Evolutionary conservation across 768 basidiomycete species (phyloP).

Genomic region (Suillus subluteus): DNA sequence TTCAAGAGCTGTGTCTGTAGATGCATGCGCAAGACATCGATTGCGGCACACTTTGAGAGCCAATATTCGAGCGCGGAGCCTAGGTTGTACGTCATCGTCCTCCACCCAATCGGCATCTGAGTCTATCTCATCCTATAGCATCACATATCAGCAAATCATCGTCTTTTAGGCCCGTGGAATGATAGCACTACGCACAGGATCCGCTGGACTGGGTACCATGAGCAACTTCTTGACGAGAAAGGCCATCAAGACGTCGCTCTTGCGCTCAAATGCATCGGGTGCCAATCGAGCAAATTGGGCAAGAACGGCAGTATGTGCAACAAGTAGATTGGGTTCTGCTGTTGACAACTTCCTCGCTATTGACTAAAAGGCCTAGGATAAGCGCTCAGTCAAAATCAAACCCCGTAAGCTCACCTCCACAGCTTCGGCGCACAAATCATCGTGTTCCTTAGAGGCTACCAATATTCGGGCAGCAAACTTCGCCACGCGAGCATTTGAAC

Average conservation of each 20-base stretch:
- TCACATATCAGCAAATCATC: conserved; percentile 1
- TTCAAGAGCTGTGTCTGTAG: conserved; percentile 59
- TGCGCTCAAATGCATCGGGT: conserved; percentile 75
- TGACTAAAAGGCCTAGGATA: conserved; percentile 42
- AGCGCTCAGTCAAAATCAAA: background rate
- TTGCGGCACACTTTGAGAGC: conserved; percentile 83
- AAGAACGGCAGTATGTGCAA: conserved; percentile 72
- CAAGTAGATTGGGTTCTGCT: conserved; percentile 52
- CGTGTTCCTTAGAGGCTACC: conserved; percentile 57
- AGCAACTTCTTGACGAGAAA: conserved; percentile 75
- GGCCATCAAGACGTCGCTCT: conserved; percentile 72
- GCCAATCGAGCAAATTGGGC: conserved; percentile 72
- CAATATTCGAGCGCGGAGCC: conserved; percentile 70
- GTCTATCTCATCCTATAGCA: conserved; percentile 57
- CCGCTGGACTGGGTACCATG: conserved; percentile 53
- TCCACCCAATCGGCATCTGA: conserved; percentile 76
- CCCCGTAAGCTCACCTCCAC: conserved; percentile 58
- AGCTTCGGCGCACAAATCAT: conserved; percentile 53
- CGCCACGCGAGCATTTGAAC: conserved; percentile 65
- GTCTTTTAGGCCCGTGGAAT: background rate
- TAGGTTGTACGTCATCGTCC: conserved; percentile 59
- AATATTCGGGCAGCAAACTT: conserved; percentile 87
- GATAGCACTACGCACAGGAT: conserved; percentile 44
- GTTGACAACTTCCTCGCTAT: conserved; percentile 57
- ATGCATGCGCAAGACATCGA: conserved; percentile 72